Base-by-base conservation (phyloP, 2,329 filamentous ascomycete genomes). In the Diplodia seriata region DNA sequence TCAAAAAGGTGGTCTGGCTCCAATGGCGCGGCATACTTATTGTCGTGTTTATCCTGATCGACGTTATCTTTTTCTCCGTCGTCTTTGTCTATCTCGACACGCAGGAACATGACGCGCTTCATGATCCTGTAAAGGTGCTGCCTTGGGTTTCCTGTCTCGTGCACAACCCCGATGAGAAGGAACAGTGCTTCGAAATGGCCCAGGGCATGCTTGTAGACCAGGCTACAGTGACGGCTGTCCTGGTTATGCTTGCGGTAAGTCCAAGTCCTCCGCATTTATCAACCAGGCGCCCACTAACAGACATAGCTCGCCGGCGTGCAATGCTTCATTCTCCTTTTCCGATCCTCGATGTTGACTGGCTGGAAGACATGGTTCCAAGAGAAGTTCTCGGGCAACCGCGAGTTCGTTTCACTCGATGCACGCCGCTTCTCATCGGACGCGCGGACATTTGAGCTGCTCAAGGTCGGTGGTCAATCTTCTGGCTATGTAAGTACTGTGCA, bases 1-100 rank as follows among this genome's bases (percentile, higher is more conserved):
- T 99, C 47, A 89, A 89, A 71, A 90, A 93, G 72, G 93, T 98
- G 20, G 86, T 99, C 47, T 89, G 91, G 76, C 87, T 98, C 4
- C 95, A 99, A 79, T 99, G 95, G 95, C 88, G 94, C 73, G 94
- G 94, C 54, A 94, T 97, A 69, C 87, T 89, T 53, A 92, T 98
- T 69, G 93, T 97, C 15, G 83, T 96, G 64, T 90, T 97, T 76
- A 97, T 98, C 72, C 87, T 97, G 68, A 87, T 88, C 69, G 94
- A 98, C 76, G 93, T 98, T 70, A 89, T 97, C 74, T 97, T 97
- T 84, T 97, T 98, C 80, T 90, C 94, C 1, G 84, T 97, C 55
- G 86, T 97, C 66, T 98, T 98, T 76, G 90, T 98, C 59, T 92
- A 92, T 76, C 87, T 97, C 75, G 90, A 90, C 73, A 71, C 73